Percentiles rank a stretch among this genome's conserved stretches.
Conservation (phyloP, 805 yeast genomes). For the Kluyveromyces lactis region DNA sequence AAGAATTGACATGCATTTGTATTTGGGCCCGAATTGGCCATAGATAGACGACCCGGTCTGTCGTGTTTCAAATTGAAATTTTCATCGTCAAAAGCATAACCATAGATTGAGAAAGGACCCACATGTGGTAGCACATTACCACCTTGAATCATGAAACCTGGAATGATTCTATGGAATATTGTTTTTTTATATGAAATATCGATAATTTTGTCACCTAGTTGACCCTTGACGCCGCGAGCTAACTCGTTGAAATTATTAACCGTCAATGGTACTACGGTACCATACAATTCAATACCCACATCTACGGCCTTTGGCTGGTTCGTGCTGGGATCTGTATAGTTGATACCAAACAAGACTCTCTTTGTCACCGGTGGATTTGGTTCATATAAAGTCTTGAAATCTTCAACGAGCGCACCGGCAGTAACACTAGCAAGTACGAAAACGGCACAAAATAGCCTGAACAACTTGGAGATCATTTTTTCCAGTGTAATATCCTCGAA, state of each 20-base stretch:
- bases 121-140: slow-evolving; percentile 75
- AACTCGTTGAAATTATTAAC: slow-evolving; percentile 49
- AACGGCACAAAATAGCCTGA: not conserved
- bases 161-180: slow-evolving; percentile 65
- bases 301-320: slow-evolving; percentile 13
- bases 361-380: slow-evolving; percentile 30
- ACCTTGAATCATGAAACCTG: slow-evolving; percentile 75
- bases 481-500: too few species aligned
- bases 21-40: slow-evolving; percentile 65
- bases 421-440: not conserved
- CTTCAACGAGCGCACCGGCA: not conserved
- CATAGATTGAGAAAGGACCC: slow-evolving; percentile 78
- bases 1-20: slow-evolving; percentile 67
- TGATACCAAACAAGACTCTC: slow-evolving; percentile 19
- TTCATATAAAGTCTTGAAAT: slow-evolving; percentile 13
- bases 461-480: not conserved
- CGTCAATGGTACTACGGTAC: slow-evolving; percentile 56
- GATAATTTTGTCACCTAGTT: slow-evolving; percentile 18
- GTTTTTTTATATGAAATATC: slow-evolving; percentile 45
- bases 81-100: slow-evolving; percentile 68
- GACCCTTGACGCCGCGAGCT: slow-evolving; percentile 34
- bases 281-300: slow-evolving; percentile 57
- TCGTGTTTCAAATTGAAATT: slow-evolving; percentile 60
- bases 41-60: slow-evolving; percentile 58
- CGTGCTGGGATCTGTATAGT: slow-evolving; percentile 16